Base-by-base conservation (phyloP, 345 rosid species). In the Syzygium aqueum region DNA sequence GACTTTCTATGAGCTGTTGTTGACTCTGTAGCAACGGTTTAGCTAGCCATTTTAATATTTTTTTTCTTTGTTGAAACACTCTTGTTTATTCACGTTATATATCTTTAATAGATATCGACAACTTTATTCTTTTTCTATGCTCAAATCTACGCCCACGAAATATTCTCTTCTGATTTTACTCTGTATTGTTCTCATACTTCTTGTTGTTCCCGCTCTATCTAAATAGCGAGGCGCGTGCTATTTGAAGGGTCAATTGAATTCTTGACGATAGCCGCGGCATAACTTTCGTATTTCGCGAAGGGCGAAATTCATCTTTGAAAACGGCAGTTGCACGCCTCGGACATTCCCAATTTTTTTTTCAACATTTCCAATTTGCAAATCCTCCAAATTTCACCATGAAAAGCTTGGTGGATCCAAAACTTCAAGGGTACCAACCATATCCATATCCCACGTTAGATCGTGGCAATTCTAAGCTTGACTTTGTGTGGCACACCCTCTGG, bases 71-170 rank as follows among this genome's bases (percentile, higher is more conserved):
- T n/a, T 1, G 73, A n/a, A n/a, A n/a, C 2, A 61, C 37, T 12
- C 0, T 0, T 3, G n/a, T n/a, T 14, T 33, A 6, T n/a, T 61
- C 0, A 16, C 73, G 0, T n/a, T 33, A 3, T 12, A 61, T 12
- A 11, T 27, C 14, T 59, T 59, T 59, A 5, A 59, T 27, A 5
- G 2, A 59, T 59, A 59, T 59, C 67, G 2, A 59, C 16, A 27
- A 27, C 16, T 27, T 27, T 5, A 2, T 59, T 27, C 67, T 5
- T 59, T 27, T 59, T 59, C 27, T 5, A 59, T 15, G 3, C 13
- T 59, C 67, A 59, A 59, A 59, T 27, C 3, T 27, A 59, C 67
- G 14, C 33, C 67, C 1, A 11, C 7, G 30, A 59, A 27, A 27
- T n/a, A 27, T 14, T 27, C 2, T 5, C 27, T 59, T 59, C 65